A percentile compares a stretch with the other conserved stretches of the same genome.
Conservation (phyloP, 2,329 filamentous ascomycete genomes). For the Aureobasidium sp. region DNA sequence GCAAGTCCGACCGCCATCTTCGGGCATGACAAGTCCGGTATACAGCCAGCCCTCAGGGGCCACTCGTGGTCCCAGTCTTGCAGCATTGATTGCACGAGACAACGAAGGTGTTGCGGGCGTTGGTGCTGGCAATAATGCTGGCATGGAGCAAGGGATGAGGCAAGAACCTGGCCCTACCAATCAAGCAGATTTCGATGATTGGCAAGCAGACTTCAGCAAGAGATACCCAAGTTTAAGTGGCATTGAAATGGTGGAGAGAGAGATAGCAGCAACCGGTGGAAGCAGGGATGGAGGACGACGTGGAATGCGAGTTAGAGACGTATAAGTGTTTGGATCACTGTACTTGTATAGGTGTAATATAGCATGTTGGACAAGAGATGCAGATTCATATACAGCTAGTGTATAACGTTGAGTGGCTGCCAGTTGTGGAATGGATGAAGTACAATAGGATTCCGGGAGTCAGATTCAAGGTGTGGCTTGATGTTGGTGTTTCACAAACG, state of each 20-base stretch:
- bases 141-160: constrained; percentile 6
- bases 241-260: constrained; percentile 74
- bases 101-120: constrained; percentile 30
- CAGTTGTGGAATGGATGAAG: no score
- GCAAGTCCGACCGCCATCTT: constrained; percentile 16
- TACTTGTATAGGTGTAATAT: not conserved
- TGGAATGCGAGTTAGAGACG: constrained; percentile 17
- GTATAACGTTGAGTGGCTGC: not conserved
- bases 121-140: constrained; percentile 20
- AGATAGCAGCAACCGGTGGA: constrained; percentile 19
- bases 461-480: not conserved
- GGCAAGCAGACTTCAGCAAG: constrained; percentile 68
- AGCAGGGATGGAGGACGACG: constrained; percentile 7
- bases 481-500: not conserved
- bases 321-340: not conserved
- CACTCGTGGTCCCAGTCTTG: constrained; percentile 21
- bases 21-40: constrained; percentile 16
- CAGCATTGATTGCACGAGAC: constrained; percentile 32
- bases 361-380: not conserved
- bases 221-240: constrained; percentile 78
- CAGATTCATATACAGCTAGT: not conserved
- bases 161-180: not conserved
- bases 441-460: not conserved
- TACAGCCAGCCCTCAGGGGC: constrained; percentile 31
- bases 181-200: constrained; percentile 33